A percentile compares a stretch with the other conserved stretches of the same genome.
Conservation (phyloP, 257 asterid genomes). For the Paulownia fortunei region DNA sequence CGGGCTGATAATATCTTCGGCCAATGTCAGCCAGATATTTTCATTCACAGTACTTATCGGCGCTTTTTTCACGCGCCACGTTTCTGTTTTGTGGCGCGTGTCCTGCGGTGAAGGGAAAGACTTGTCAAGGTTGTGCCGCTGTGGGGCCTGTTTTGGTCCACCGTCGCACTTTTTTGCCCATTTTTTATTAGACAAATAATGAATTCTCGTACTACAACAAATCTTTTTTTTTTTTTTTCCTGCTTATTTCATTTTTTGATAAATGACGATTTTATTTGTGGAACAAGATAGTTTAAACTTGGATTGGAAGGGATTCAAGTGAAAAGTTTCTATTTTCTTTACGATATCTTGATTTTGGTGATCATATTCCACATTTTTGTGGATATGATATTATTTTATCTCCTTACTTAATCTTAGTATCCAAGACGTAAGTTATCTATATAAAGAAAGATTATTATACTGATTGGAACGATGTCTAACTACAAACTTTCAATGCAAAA, state of each 20-base stretch:
- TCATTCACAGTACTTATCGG: conserved; percentile 4
- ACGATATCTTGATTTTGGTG: too few species aligned
- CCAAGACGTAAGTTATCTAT: too few species aligned
- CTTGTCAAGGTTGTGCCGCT: background rate
- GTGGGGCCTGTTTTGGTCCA: background rate
- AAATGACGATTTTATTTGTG: too few species aligned
- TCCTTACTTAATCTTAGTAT: too few species aligned
- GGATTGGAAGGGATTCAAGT: background rate
- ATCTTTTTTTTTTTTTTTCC: background rate
- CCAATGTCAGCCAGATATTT: conserved; percentile 65
- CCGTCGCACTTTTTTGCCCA: conserved; percentile 8
- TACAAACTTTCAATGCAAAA: too few species aligned
- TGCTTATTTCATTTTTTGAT: background rate
- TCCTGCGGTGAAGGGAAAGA: background rate
- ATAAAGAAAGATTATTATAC: too few species aligned
- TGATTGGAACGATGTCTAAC: too few species aligned
- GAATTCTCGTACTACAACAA: background rate
- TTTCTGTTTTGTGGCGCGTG: background rate
- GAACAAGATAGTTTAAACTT: background rate
- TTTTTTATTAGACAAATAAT: conserved; percentile 20
- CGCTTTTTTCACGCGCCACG: conserved; percentile 28
- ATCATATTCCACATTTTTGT: too few species aligned
- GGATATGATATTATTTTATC: too few species aligned
- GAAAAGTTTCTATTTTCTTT: too few species aligned
- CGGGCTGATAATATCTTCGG: conserved; percentile 48